A percentile compares a stretch with the other conserved stretches of the same genome.
phyloP scores from a whole-genome alignment of 1,284 basidiomycete genomes.

The Pascua guehoae region DNA sequence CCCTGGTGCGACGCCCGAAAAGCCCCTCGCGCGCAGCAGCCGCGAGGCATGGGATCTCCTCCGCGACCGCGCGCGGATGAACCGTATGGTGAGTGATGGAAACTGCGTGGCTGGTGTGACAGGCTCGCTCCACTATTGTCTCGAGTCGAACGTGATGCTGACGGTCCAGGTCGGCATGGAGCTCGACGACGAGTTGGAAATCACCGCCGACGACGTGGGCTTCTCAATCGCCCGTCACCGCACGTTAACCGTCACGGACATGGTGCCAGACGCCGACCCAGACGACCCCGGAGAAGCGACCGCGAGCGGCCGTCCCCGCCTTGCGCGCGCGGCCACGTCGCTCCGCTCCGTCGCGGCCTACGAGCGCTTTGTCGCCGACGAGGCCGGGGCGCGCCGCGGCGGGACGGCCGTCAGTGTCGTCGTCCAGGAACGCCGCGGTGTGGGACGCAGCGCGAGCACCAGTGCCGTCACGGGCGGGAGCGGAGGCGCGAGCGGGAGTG shows the following conservation, averaged over 20 bases:
- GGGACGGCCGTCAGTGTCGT: constrained; percentile 28
- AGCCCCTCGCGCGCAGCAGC: neutral
- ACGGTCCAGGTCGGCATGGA: too few species aligned
- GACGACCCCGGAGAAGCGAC: too few species aligned
- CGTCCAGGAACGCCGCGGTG: neutral
- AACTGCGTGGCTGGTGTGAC: too few species aligned
- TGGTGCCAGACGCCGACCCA: neutral
- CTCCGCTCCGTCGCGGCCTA: too few species aligned
- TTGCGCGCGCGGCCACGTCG: too few species aligned
- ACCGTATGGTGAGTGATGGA: constrained; percentile 21
- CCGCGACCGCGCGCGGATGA: constrained; percentile 20
- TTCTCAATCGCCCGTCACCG: neutral
- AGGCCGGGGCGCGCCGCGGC: neutral
- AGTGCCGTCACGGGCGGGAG: neutral
- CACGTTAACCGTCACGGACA: neutral
- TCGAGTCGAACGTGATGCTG: neutral
- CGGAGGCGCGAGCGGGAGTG: neutral
- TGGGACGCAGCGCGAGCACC: neutral
- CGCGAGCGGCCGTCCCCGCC: too few species aligned
- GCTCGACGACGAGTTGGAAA: too few species aligned
- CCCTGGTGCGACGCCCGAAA: neutral
- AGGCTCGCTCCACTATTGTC: neutral
- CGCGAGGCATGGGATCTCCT: constrained; percentile 20
- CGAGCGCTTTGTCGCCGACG: neutral
- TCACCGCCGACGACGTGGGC: neutral